Base-by-base conservation (phyloP, 345 rosid genomes). In the Aquilaria malaccensis region DNA sequence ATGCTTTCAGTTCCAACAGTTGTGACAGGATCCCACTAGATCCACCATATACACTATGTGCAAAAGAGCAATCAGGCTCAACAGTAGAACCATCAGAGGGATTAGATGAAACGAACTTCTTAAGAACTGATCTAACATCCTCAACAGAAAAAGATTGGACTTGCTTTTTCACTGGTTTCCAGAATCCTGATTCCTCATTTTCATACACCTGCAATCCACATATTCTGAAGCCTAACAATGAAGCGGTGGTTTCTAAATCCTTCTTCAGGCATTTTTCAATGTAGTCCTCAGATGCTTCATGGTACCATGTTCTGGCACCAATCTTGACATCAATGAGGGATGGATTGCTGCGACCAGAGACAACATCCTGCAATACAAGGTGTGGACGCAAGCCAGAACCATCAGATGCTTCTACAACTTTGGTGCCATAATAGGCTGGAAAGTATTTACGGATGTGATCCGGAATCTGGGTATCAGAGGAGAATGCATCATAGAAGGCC, bases 261-360 rank as follows among this genome's bases (percentile, higher is more conserved):
- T 88, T 91, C 81, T 55, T 63, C 3, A 86, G 46, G 68, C 97
- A 91, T 61, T 63, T 79, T 30, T 76, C 72, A 59, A 83, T 72
- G 71, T 95, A 91, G 46, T 85, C 80, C 52, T 95, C 83, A 13
- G 89, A 72, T 29, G 93, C 93, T 64, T 78, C 75, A 9, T 95
- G 95, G 67, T 91, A 85, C 99, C 99, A 91, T 50, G 99, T 95
- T 71, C 99, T 80, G 37, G 96, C 75, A 71, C 99, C 99, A 69
- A 91, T 85, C 81, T 95, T 91, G 45, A 88, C 69, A 66, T 95
- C 99, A 77, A 88, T 83, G 57, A 95, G 62, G 10, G 88, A 88
- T 31, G 96, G 98, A 59, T 73, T 77, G 3, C 11, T 11, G 14
- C 32, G 67, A 48, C 52, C 61, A 0, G 81, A 58, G 22, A 78